phyloP scores from a whole-genome alignment of 331 rosid species.

The Malus hybrid region DNA sequence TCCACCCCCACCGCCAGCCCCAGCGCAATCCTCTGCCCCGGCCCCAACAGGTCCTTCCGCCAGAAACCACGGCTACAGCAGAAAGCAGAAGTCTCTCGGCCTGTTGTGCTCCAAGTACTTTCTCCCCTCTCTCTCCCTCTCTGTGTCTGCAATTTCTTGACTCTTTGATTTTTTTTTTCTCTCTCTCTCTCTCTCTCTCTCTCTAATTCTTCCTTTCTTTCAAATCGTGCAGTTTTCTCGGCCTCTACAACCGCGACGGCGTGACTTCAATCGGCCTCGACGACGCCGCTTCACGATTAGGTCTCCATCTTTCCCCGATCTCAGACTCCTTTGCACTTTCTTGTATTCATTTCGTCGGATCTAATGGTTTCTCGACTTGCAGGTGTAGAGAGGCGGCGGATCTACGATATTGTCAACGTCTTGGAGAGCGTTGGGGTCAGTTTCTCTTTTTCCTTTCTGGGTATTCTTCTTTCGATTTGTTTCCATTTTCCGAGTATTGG shows the following conservation, averaged over 20 bases:
- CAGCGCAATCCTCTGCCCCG: not conserved
- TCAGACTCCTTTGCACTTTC: not conserved
- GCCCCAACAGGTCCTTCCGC: constrained; percentile 16
- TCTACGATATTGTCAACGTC: constrained; percentile 94
- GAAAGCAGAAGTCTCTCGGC: constrained; percentile 90
- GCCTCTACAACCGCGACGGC: constrained; percentile 61
- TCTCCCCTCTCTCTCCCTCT: not conserved
- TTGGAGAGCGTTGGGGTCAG: constrained; percentile 75
- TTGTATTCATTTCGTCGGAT: not conserved
- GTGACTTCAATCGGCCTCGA: constrained; percentile 68
- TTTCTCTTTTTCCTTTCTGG: not conserved
- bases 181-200: too few relatives aligned
- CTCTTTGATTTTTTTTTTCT: not conserved
- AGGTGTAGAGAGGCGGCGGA: constrained; percentile 91
- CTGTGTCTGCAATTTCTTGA: not conserved
- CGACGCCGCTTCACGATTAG: constrained; percentile 78
- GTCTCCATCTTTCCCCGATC: constrained; percentile 16
- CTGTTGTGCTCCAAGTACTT: constrained; percentile 86
- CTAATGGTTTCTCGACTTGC: not conserved
- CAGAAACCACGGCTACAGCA: constrained; percentile 50
- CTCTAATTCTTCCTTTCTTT: not conserved
- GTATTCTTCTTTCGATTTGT: not conserved
- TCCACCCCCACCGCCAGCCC: constrained; percentile 9
- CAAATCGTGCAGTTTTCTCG: constrained; percentile 46
- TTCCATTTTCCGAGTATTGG: too few relatives aligned